These are phyloP conservation scores for Gastrolobium bilobum DNA, from an alignment of 306 rosid species.

Conservation along the genomic window DNA sequence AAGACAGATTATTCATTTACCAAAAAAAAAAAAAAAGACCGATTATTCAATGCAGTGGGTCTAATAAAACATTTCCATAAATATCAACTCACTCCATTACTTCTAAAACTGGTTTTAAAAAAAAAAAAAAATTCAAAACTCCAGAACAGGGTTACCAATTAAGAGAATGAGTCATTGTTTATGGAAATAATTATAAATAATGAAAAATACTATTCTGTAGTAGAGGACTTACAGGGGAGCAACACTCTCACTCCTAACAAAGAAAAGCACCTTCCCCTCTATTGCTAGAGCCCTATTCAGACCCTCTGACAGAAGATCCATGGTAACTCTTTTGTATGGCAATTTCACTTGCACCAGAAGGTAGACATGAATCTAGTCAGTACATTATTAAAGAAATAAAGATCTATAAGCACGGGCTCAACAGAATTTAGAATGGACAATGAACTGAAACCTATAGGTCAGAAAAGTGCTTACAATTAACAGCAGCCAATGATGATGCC, in stretches of 20 bases:
- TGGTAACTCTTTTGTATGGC: slow-evolving; percentile 66
- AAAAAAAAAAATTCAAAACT: neutral
- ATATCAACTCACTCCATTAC: slow-evolving; percentile 12
- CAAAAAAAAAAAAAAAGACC: too few relatives aligned
- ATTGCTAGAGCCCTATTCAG: slow-evolving; percentile 79
- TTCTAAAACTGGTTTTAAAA: slow-evolving; percentile 5
- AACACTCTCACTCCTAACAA: slow-evolving; percentile 71
- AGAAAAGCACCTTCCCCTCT: slow-evolving; percentile 83
- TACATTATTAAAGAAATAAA: neutral
- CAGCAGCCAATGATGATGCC: slow-evolving; percentile 68
- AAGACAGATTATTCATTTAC: slow-evolving; percentile 17
- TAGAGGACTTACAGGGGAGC: slow-evolving; percentile 82
- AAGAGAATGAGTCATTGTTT: neutral
- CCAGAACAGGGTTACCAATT: slow-evolving; percentile 11
- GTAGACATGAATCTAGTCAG: slow-evolving; percentile 50
- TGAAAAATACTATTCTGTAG: slow-evolving; percentile 34
- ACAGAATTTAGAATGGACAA: slow-evolving; percentile 37
- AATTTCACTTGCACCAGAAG: slow-evolving; percentile 62
- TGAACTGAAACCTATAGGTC: slow-evolving; percentile 30
- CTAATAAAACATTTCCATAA: neutral
- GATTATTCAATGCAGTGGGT: slow-evolving; percentile 17
- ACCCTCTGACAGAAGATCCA: slow-evolving; percentile 77
- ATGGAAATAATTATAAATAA: slow-evolving; percentile 19
- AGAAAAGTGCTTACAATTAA: slow-evolving; percentile 67
- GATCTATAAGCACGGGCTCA: slow-evolving; percentile 7